Conservation (phyloP, 768 basidiomycete species). For the Pisolithus marmoratus region DNA sequence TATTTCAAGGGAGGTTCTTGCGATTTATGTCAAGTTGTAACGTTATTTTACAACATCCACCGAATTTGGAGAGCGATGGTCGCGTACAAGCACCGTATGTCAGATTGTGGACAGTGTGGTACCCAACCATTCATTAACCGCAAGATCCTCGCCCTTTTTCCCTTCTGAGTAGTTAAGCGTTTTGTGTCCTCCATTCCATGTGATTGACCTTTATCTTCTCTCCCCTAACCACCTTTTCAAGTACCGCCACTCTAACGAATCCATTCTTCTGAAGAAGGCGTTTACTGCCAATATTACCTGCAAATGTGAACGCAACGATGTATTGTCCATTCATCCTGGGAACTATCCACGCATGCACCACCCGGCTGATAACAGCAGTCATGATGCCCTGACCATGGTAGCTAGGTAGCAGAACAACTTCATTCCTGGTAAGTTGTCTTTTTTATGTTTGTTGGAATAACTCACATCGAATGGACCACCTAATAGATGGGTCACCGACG, state of each 20-base stretch:
- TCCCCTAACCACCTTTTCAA: conserved; percentile 32
- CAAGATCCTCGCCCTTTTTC: background rate
- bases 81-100: too few species aligned
- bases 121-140: too few species aligned
- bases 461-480: conserved; percentile 56
- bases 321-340: conserved; percentile 48
- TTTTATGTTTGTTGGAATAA: conserved; percentile 20
- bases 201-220: conserved; percentile 26
- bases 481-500: conserved; percentile 43
- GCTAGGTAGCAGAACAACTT: conserved; percentile 46
- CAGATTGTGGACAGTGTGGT: too few species aligned
- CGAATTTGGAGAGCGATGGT: too few species aligned
- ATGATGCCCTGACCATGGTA: conserved; percentile 59
- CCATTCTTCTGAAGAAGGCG: conserved; percentile 59
- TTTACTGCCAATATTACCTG: conserved; percentile 50
- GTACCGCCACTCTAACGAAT: conserved; percentile 34
- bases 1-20: too few species aligned
- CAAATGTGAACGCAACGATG: conserved; percentile 37
- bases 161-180: background rate
- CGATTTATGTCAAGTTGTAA: too few species aligned
- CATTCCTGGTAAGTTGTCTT: background rate
- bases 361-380: conserved; percentile 48
- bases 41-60: too few species aligned
- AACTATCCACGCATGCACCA: conserved; percentile 52
- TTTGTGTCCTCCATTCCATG: conserved; percentile 25